Evolutionary conservation across 1,284 basidiomycete species (phyloP), one percentile per base, ranked within the genome.

Genomic region (Vanrija humicola): DNA sequence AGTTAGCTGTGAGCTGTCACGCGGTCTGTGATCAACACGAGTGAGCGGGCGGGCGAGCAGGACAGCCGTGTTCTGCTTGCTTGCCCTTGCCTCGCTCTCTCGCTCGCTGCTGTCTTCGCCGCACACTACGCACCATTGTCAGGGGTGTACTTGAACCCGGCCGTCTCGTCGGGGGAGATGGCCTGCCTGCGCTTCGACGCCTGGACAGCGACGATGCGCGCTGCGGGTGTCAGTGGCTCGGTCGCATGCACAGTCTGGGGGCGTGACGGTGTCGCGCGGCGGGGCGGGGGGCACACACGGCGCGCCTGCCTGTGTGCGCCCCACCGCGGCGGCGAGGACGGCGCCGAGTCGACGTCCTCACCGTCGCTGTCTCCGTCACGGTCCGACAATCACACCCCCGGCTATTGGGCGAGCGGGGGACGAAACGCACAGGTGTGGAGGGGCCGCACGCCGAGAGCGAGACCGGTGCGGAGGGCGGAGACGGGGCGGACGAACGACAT

Each of bases 61-160:
- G 19, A n/a, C 21, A 14, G n/a, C 21, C 5, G 19, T 25, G 21
- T 1, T 23, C 43, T 12, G 3, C 19, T 25, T 15, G 3, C 42
- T n/a, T 42, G 40, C 40, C n/a, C 18, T n/a, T 19, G 40, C 21
- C 14, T 21, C 14, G 44, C 26, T 46, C 44, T 18, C 44, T 7
- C 15, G 25, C 44, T 7, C 15, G 25, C 44, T 46, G 25, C 16
- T n/a, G 26, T 23, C 21, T 23, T 23, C 21, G 25, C 39, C 44
- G 25, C 44, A 48, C 44, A 15, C 10, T 39, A 59, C 59, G 50
- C 47, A 60, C 59, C 55, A 42, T 56, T 56, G 38, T 56, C 77
- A 6, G 77, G 72, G 43, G 72, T 62, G 62, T 77, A 78, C 60
- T 76, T 74, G 71, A 72, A 75, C 26, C 75, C 75, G 16, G 64